Evolutionary conservation across 805 yeast genomes (phyloP), one percentile per base, ranked within the genome.

Genomic region (Komagataella ulmi): DNA sequence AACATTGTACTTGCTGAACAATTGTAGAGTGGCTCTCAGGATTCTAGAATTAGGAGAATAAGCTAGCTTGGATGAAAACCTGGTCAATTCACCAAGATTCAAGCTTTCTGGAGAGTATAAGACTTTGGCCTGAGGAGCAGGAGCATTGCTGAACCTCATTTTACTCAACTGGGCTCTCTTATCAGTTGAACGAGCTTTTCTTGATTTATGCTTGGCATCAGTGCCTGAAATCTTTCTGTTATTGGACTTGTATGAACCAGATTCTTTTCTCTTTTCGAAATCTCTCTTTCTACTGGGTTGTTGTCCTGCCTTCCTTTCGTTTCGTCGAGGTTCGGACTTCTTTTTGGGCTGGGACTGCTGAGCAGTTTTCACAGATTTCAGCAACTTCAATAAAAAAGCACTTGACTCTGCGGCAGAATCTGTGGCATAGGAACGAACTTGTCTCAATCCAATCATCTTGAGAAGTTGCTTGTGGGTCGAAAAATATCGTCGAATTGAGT

Each of bases 31-130:
- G 18, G 52, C 52, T 10, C 49, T 50, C 30, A 50, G 45, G 19
- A 50, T 14, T 17, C 52, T 30, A 18, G 48, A 45, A n/a, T 46
- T 50, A 18, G 36, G 17, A 43, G 24, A 24, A 17, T 45, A 50
- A 7, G 52, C 52, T 36, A 50, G 17, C 17, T 24, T 30, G 21
- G 50, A 24, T 14, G 50, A 49, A n/a, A 36, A 49, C 3, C 46
- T 30, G n/a, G 23, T 45, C 19, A 49, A 45, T 17, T 30, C 17
- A 17, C 46, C 23, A 23, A 49, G 24, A n/a, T 24, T 40, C 23
- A 49, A 30, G 18, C 10, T 44, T 24, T 44, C 45, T 36, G 50
- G 50, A 17, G 50, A 10, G 46, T 49, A 49, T 8, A 18, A 30
- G 3, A 44, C 17, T 10, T 43, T 18, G 44, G 44, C 12, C 10